Base-by-base conservation (phyloP, 2,329 filamentous ascomycete genomes). In the Xylaria sp. region DNA sequence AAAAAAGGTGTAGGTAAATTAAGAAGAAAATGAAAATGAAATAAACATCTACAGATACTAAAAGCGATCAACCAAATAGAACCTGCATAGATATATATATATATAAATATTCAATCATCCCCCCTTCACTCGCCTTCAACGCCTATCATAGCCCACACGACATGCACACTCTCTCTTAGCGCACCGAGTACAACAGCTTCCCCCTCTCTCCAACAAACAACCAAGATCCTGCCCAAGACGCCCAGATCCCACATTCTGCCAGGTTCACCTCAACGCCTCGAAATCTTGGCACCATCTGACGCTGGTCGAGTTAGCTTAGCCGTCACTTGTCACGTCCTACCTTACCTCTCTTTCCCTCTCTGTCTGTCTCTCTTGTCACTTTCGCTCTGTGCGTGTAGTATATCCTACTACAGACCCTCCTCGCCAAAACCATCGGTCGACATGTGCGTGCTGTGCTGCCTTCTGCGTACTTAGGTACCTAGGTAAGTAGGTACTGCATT, bases 241-340 rank as follows among this genome's bases (percentile, higher is more conserved):
- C 11, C 15, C 17, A 56, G 61, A 57, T 57, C 52, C 43, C 51
- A 35, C 50, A 35, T 31, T 19, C 51, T 40, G 61, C 63, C 59
- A 62, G 62, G 54, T 62, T 51, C 47, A 35, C 49, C 49, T 62
- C 51, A 55, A 51, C 46, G 40, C 49, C 49, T 62, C 51, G 60
- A 51, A n/a, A 37, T 21, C 61, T 60, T 63, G 61, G 61, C 61
- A 5, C 37, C 23, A 31, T 56, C 33, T 3, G 52, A 49, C 33
- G 40, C 53, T 59, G 50, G 56, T 56, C 45, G 47, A 42, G n/a
- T n/a, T n/a, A n/a, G n/a, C n/a, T n/a, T n/a, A n/a, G n/a, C n/a
- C n/a, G 14, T 59, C 55, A 21, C 37, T 55, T 33, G 56, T 53
- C 47, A 35, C 51, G 55, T 65, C 63, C 63, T 49, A 57, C 60